Base-by-base conservation (phyloP, 352 stramenopile species). In the Globisporangium lucens region DNA sequence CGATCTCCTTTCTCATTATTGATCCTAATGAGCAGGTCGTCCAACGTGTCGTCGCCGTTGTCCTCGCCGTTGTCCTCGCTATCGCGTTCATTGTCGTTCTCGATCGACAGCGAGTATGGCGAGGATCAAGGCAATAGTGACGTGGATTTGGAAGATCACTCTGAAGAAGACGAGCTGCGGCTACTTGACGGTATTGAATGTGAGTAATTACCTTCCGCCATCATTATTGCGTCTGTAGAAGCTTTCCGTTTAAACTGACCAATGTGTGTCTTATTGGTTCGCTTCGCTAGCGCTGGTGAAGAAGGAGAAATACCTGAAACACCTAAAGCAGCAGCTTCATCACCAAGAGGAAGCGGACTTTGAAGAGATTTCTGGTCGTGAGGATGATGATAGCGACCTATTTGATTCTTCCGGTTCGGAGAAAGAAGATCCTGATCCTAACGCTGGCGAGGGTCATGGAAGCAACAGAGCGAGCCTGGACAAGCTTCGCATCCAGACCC, bases 231-330 rank as follows among this genome's bases (percentile, higher is more conserved):
- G 4, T n/a, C 17, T 47, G 30, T 5, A 33, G 30, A 33, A 33
- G 4, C 30, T 33, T 33, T 33, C 30, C 30, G 30, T 33, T 33
- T 33, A 47, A 47, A 47, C 41, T 47, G 13, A 43, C 9, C 38
- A 46, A 22, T 2, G 5, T 20, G n/a, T 22, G 43, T 8, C 17
- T 22, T 22, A 6, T 9, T 51, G 6, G 13, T 49, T 2, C 4
- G 15, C 43, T 20, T 43, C 9, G 17, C 8, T 51, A 77, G 67
- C 68, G 33, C 56, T 75, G 6, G 70, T 75, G 29, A 73, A 71
- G 65, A 78, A 78, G 61, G 73, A 78, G 49, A 71, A 69, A 51
- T 75, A 71, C 20, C 8, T 79, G 52, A 55, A 67, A 36, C 67
- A 75, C 5, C 38, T 76, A 27, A 41, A 61, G 22, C 20, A 61